Conservation (phyloP, 2,329 filamentous ascomycete species). For the Sphaerulina vaccinii region DNA sequence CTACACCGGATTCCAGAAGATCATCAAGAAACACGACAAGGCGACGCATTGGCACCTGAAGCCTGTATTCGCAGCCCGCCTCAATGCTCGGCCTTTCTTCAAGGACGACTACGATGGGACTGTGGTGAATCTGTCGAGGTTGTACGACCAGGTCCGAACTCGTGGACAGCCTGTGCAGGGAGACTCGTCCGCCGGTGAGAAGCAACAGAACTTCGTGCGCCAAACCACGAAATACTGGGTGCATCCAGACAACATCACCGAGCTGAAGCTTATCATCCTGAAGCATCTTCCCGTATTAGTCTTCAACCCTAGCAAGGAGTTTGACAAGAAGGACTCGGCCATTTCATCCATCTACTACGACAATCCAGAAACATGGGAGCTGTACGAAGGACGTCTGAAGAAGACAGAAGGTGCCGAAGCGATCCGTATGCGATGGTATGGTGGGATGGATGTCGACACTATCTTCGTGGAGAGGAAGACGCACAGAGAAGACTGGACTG, state of each 20-base stretch:
- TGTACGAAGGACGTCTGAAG: conserved; percentile 91
- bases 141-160: conserved; percentile 93
- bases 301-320: conserved; percentile 96
- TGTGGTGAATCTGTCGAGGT: conserved; percentile 87
- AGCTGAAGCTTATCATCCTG: conserved; percentile 94
- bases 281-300: conserved; percentile 97
- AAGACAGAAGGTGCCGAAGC: conserved; percentile 98
- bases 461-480: conserved; percentile 98
- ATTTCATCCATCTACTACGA: conserved; percentile 99
- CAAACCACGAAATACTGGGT: conserved; percentile 99
- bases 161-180: conserved; percentile 89
- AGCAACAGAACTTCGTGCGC: conserved; percentile 91
- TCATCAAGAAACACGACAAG: conserved; percentile 99
- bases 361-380: conserved; percentile 87
- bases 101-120: conserved; percentile 98
- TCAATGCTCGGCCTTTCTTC: conserved; percentile 97
- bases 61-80: conserved; percentile 89
- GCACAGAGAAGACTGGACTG: conserved; percentile 97
- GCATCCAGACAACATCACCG: conserved; percentile 95
- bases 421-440: conserved; percentile 95
- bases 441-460: conserved; percentile 89
- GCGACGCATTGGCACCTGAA: conserved; percentile 88
- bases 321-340: conserved; percentile 82
- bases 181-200: conserved; percentile 85
- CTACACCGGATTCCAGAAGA: conserved; percentile 99